Percentiles rank a stretch among this genome's conserved stretches.
Conservation (phyloP, 2,329 filamentous ascomycete genomes). For the Byssochlamys sp. region DNA sequence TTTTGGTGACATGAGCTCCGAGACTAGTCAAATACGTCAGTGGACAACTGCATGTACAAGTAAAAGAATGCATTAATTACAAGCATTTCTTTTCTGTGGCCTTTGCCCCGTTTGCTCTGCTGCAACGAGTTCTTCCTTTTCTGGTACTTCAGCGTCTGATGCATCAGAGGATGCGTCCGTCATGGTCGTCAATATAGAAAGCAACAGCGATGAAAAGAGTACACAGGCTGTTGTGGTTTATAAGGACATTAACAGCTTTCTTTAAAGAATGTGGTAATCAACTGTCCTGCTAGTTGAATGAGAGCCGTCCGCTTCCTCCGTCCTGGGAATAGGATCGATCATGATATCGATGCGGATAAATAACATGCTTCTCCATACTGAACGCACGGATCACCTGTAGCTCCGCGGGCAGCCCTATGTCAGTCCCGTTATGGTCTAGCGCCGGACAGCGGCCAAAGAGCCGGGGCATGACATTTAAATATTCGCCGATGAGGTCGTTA, state of each 20-base stretch:
- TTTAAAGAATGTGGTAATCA: neutral
- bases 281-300: neutral
- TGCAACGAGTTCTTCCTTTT: neutral
- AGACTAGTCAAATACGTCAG: slow-evolving; percentile 28
- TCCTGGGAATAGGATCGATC: neutral
- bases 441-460: neutral
- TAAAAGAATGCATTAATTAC: slow-evolving; percentile 12
- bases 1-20: slow-evolving; percentile 48
- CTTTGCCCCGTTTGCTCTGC: slow-evolving; percentile 6
- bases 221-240: neutral
- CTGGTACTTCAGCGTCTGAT: slow-evolving; percentile 6
- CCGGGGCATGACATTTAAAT: neutral
- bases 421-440: neutral
- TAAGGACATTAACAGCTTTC: neutral
- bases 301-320: no score
- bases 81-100: slow-evolving; percentile 28
- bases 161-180: slow-evolving; percentile 11
- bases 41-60: neutral
- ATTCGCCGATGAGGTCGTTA: neutral
- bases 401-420: neutral
- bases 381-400: neutral
- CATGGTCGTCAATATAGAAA: slow-evolving; percentile 4
- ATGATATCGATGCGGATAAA: neutral
- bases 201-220: neutral
- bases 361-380: neutral